Evolutionary conservation across 805 yeast genomes (phyloP).

Genomic region (Candida coleopterorum): DNA sequence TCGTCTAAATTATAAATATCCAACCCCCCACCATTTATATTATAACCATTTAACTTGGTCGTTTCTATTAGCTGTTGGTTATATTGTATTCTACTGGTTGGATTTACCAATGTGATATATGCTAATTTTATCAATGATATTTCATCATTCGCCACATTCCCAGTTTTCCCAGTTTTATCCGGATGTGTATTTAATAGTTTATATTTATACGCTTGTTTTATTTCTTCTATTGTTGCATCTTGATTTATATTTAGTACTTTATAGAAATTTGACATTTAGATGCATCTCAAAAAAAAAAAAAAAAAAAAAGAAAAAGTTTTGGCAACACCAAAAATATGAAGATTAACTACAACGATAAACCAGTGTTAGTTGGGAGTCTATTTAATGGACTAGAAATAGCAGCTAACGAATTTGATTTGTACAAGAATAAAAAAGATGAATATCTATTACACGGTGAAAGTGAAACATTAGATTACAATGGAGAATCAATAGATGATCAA

Average conservation of each 20-base stretch:
- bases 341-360: conserved; percentile 37
- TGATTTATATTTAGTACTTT: conserved; percentile 51
- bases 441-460: conserved; percentile 71
- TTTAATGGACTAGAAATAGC: conserved; percentile 68
- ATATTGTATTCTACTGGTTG: conserved; percentile 40
- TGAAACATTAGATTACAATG: conserved; percentile 68
- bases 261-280: conserved; percentile 35
- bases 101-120: conserved; percentile 49
- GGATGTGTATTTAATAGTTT: conserved; percentile 70
- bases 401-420: conserved; percentile 58
- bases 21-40: conserved; percentile 58
- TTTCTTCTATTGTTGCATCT: conserved; percentile 31
- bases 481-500: conserved; percentile 33
- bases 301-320: too few relatives aligned
- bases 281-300: too few relatives aligned
- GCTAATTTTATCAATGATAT: conserved; percentile 54
- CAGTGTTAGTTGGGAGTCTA: conserved; percentile 57
- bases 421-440: conserved; percentile 44
- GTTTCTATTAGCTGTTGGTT: conserved; percentile 40
- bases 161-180: conserved; percentile 52
- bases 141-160: conserved; percentile 8
- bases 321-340: conserved; percentile 16
- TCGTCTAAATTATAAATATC: conserved; percentile 66
- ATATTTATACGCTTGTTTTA: conserved; percentile 61
- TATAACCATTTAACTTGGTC: conserved; percentile 34